Evolutionary conservation across 2,329 filamentous ascomycete genomes (phyloP), one percentile per base, ranked within the genome.

Genomic region (Aureobasidium melanogenum): DNA sequence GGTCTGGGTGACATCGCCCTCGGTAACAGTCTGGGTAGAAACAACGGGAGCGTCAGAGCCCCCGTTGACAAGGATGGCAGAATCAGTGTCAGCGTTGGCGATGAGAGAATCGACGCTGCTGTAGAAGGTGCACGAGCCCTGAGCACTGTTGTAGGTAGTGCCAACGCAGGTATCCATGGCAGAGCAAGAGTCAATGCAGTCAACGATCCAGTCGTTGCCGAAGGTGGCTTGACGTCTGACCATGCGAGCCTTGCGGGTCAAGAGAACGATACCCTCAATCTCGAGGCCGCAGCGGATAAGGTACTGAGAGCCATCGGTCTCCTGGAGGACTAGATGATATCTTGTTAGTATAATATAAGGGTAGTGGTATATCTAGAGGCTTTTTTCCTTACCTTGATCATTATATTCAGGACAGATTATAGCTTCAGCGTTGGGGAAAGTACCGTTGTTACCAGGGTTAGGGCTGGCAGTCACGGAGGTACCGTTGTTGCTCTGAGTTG

Each of bases 161-260:
- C 32, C 59, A 12, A 48, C 50, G 32, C 59, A 61, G 17, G 19
- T 14, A 2, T 15, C 50, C 26, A 38, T 30, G 17, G 59, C 30
- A 47, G 8, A 8, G 59, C 59, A 61, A 30, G 26, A n/a, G 30
- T 38, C 30, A 34, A 61, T 28, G 41, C 59, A 61, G 50, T 61
- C 50, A 24, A 47, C 24, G 50, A 61, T 47, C 38, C 38, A 61
- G 19, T 52, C 58, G 44, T 48, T 48, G 9, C 44, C 56, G 44
- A 50, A 48, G 12, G 56, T 59, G 34, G 56, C 14, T 14, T 59
- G 56, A 15, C 56, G 56, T 50, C 44, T 59, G 44, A 50, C 22
- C 44, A 39, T 48, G 44, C 56, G 56, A 14, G 56, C 56, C 56
- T 59, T 59, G 56, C 56, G 56, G 17, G 44, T 34, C 14, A 32